Percentiles rank a stretch among this genome's conserved stretches.
Conservation (phyloP, 2,329 filamentous ascomycete species). For the Venturiaceae sp. region DNA sequence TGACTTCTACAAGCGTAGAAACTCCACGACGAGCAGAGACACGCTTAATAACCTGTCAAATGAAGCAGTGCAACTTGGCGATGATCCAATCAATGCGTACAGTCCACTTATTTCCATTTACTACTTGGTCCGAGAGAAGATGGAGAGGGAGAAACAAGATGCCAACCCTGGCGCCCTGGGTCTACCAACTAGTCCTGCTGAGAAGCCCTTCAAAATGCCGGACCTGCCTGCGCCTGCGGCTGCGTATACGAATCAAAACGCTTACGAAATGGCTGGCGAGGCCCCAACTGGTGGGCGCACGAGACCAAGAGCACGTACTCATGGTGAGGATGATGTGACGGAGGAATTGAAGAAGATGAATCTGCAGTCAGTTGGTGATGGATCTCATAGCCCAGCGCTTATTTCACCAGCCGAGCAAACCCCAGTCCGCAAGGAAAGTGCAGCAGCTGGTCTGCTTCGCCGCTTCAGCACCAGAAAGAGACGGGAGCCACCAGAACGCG, state of each 20-base stretch:
- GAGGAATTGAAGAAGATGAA: conserved; percentile 62
- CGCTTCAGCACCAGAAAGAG: conserved; percentile 80
- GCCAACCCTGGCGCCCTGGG: conserved; percentile 49
- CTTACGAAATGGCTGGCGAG: conserved; percentile 85
- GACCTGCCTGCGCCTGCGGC: conserved; percentile 74
- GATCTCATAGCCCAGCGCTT: conserved; percentile 37
- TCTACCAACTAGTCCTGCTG: conserved; percentile 38
- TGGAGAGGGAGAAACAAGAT: conserved; percentile 62
- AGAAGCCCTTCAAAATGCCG: conserved; percentile 53
- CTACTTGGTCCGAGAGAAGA: conserved; percentile 91
- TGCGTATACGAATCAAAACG: conserved; percentile 75
- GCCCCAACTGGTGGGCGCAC: conserved; percentile 75
- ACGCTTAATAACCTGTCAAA: conserved; percentile 75
- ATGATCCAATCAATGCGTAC: conserved; percentile 86
- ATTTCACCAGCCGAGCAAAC: conserved; percentile 43
- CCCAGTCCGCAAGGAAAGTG: conserved; percentile 62
- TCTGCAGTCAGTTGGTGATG: conserved; percentile 28
- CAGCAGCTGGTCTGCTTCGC: conserved; percentile 72
- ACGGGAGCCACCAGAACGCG: conserved; percentile 33
- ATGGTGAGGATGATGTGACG: conserved; percentile 84
- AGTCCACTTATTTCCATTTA: conserved; percentile 90
- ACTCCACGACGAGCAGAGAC: conserved; percentile 74
- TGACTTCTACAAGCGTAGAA: conserved; percentile 93
- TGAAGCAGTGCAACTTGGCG: conserved; percentile 72
- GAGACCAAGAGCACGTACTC: conserved; percentile 78